These are phyloP conservation scores for Verticillium albo-atrum DNA, from an alignment of 2,329 filamentous ascomycete genomes.

Conservation along the genomic window DNA sequence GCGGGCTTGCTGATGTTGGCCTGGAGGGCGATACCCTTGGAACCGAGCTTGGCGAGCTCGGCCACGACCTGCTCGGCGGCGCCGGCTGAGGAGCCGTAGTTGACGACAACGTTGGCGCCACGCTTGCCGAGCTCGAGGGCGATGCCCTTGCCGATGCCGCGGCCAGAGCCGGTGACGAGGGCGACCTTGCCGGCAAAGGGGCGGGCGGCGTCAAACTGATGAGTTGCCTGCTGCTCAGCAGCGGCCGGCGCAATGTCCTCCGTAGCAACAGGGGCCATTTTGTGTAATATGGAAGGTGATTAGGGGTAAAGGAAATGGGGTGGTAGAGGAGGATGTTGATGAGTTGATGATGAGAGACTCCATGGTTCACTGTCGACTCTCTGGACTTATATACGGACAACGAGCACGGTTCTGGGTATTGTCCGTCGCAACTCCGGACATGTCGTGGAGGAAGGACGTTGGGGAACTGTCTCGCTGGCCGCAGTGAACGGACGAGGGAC, in stretches of 20 bases:
- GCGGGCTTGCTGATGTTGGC: slow-evolving; percentile 60
- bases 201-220: slow-evolving; percentile 20
- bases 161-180: slow-evolving; percentile 60
- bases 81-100: slow-evolving; percentile 55
- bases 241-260: slow-evolving; percentile 3
- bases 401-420: background rate
- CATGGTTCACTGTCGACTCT: background rate
- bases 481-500: background rate
- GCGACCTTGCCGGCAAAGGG: slow-evolving; percentile 49
- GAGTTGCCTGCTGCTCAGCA: slow-evolving; percentile 16
- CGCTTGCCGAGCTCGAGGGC: slow-evolving; percentile 63
- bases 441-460: background rate
- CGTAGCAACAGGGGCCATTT: slow-evolving; percentile 23
- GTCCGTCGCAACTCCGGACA: background rate
- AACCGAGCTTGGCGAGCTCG: slow-evolving; percentile 50
- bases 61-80: slow-evolving; percentile 54
- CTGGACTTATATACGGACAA: background rate
- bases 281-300: background rate
- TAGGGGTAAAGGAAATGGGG: slow-evolving; percentile 8
- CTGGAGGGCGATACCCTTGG: slow-evolving; percentile 54
- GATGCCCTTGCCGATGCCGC: slow-evolving; percentile 63
- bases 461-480: background rate
- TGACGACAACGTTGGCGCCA: slow-evolving; percentile 61
- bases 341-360: background rate
- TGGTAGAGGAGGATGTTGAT: background rate